Evolutionary conservation across 2,329 filamentous ascomycete species (phyloP).

Genomic region (Tolypocladium nubicola): DNA sequence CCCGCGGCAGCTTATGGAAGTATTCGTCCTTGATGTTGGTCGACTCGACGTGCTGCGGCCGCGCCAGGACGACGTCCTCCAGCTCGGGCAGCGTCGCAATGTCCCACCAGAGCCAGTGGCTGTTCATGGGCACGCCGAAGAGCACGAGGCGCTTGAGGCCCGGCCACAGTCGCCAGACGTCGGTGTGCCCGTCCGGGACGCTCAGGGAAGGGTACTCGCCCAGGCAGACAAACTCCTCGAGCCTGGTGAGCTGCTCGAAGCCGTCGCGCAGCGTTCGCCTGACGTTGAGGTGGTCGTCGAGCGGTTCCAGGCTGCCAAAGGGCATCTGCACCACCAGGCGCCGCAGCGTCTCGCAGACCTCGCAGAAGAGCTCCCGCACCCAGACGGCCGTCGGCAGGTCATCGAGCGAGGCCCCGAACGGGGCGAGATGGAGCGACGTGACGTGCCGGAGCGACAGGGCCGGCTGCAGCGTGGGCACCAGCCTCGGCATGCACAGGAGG

Average conservation of each 20-base stretch:
- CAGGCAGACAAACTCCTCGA: conserved; percentile 38
- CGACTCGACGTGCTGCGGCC: conserved; percentile 19
- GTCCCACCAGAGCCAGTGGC: conserved; percentile 26
- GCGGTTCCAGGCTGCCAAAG: conserved; percentile 29
- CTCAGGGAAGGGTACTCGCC: conserved; percentile 33
- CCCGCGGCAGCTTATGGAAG: conserved; percentile 21
- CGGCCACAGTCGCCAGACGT: conserved; percentile 33
- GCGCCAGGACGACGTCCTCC: conserved; percentile 31
- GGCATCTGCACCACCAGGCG: conserved; percentile 38
- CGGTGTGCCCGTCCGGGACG: conserved; percentile 18
- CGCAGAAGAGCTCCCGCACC: conserved; percentile 31
- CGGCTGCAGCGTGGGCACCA: conserved; percentile 17
- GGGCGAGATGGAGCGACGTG: conserved; percentile 29
- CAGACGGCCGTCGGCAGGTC: conserved; percentile 27
- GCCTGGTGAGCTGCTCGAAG: conserved; percentile 27
- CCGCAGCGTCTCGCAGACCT: conserved; percentile 26
- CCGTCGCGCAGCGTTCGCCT: conserved; percentile 31
- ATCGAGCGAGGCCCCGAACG: conserved; percentile 24
- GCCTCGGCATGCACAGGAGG: conserved; percentile 21
- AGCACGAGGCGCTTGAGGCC: conserved; percentile 30
- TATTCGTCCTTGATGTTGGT: conserved; percentile 30
- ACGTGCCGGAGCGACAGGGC: conserved; percentile 20
- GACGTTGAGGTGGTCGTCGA: conserved; percentile 29
- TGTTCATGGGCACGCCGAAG: conserved; percentile 27
- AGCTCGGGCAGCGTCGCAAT: conserved; percentile 25